phyloP scores from a whole-genome alignment of 192 early-diverging fungal genomes.

The Allomyces macrogynus region DNA sequence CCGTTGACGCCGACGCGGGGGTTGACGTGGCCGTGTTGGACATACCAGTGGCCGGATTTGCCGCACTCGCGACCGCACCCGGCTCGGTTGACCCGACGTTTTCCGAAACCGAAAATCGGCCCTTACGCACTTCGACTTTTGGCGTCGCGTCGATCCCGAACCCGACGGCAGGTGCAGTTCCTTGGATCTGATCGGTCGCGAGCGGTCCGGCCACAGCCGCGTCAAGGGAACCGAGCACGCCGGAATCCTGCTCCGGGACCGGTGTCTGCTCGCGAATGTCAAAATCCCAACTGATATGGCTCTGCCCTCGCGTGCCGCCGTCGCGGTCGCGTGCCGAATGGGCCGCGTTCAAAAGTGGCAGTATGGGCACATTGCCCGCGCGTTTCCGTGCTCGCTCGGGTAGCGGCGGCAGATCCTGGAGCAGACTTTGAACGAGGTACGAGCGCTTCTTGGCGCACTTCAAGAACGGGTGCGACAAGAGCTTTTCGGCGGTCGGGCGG shows the following conservation, averaged over 20 bases:
- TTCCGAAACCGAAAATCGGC: neutral
- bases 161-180: neutral
- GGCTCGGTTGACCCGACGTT: neutral
- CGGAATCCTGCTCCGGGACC: neutral
- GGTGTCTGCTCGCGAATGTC: neutral
- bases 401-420: constrained; percentile 42
- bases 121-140: neutral
- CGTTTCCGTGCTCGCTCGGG: constrained; percentile 43
- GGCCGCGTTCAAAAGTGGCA: neutral
- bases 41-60: neutral
- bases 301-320: neutral
- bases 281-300: neutral
- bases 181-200: too few species aligned
- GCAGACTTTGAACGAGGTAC: constrained; percentile 32
- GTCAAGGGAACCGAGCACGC: neutral
- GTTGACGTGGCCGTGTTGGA: neutral
- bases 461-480: constrained; percentile 1
- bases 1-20: neutral
- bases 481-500: constrained; percentile 9
- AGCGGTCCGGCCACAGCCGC: neutral
- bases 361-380: constrained; percentile 1
- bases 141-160: neutral
- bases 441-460: constrained; percentile 36
- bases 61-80: neutral
- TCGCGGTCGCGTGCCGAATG: neutral